These are phyloP conservation scores for Macadamia tetraphylla DNA, from an alignment of 164 flowering plant genomes.

Conservation along the genomic window DNA sequence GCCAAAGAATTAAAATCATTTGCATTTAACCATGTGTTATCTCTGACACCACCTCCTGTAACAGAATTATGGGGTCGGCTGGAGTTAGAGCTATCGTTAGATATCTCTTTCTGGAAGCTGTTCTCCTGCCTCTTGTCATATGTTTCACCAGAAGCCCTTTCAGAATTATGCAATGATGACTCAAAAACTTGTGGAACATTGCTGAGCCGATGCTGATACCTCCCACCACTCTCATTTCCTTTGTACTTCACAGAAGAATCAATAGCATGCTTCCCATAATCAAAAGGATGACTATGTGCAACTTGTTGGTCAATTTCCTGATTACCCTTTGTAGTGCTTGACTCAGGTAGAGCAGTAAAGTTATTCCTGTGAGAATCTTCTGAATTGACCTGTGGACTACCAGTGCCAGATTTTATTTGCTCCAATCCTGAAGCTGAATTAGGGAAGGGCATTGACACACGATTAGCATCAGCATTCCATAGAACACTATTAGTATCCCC, in stretches of 20 bases:
- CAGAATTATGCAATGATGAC: conserved; percentile 20
- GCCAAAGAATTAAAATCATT: conserved; percentile 23
- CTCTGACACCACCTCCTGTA: conserved; percentile 26
- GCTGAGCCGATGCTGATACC: conserved; percentile 13
- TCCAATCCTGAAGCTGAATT: not conserved
- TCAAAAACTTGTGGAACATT: conserved; percentile 13
- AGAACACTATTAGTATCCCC: not conserved
- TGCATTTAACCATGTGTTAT: conserved; percentile 28
- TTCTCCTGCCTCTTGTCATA: conserved; percentile 23
- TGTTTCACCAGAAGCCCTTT: conserved; percentile 24
- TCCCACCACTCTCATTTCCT: conserved; percentile 12
- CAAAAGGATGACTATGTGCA: conserved; percentile 11
- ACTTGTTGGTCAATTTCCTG: conserved; percentile 17
- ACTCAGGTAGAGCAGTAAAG: conserved; percentile 4
- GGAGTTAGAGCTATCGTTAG: conserved; percentile 32
- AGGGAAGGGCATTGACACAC: not conserved
- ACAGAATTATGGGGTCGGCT: conserved; percentile 24
- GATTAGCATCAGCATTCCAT: conserved; percentile 2
- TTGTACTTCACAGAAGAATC: conserved; percentile 8
- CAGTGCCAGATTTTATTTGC: not conserved
- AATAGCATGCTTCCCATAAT: conserved; percentile 10
- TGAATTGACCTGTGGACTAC: conserved; percentile 1
- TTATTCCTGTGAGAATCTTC: conserved; percentile 9
- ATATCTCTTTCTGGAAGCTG: conserved; percentile 26
- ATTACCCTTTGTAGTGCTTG: conserved; percentile 1